Evolutionary conservation across 768 basidiomycete species (phyloP).

Genomic region (Mycena polygramma): DNA sequence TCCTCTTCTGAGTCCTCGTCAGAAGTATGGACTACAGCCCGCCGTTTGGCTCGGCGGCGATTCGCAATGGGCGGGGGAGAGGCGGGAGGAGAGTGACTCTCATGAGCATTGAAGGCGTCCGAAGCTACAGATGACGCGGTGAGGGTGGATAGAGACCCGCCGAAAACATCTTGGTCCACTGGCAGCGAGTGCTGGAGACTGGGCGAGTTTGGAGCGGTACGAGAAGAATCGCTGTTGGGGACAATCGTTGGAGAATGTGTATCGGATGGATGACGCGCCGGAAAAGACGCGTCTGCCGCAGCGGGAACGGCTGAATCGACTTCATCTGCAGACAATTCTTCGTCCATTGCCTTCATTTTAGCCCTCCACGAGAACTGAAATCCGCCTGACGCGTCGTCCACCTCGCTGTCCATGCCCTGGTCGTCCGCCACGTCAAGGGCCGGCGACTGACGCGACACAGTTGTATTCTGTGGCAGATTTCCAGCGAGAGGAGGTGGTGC

Average conservation of each 20-base stretch:
- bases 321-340: slow-evolving; percentile 9
- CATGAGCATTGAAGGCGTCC: neutral
- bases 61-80: slow-evolving; percentile 21
- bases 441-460: slow-evolving; percentile 25
- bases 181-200: neutral
- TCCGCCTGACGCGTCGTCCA: slow-evolving; percentile 30
- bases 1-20: slow-evolving; percentile 34
- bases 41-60: slow-evolving; percentile 23
- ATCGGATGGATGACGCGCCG: slow-evolving; percentile 2
- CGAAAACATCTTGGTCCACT: slow-evolving; percentile 13
- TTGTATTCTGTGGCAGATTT: neutral
- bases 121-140: slow-evolving; percentile 18
- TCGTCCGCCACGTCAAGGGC: slow-evolving; percentile 29
- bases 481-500: neutral
- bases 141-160: slow-evolving; percentile 19
- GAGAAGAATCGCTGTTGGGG: neutral
- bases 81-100: slow-evolving; percentile 14
- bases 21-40: slow-evolving; percentile 9
- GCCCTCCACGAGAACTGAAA: slow-evolving; percentile 23
- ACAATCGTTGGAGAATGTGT: slow-evolving; percentile 2
- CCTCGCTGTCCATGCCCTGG: slow-evolving; percentile 26
- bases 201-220: slow-evolving; percentile 20
- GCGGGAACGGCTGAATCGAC: slow-evolving; percentile 5
- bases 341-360: slow-evolving; percentile 29
- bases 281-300: slow-evolving; percentile 26